These are phyloP conservation scores for Porcisia hertigi DNA, from an alignment of 208 protist genomes.

Conservation along the genomic window DNA sequence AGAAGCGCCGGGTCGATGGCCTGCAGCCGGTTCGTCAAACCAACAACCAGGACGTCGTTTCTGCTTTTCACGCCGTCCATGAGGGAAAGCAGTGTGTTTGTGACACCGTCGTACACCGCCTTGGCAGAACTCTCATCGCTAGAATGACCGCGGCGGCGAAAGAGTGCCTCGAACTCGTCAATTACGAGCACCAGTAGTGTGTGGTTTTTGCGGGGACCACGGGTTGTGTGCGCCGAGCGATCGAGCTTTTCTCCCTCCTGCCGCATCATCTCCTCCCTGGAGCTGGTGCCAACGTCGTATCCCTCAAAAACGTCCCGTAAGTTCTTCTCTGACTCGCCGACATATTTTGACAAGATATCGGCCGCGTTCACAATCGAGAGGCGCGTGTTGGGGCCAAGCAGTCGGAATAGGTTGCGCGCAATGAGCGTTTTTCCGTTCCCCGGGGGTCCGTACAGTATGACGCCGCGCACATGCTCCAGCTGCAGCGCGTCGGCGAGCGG, in stretches of 20 bases:
- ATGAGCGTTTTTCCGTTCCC: conserved; percentile 99
- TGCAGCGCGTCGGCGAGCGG: conserved; percentile 81
- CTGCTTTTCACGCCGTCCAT: conserved; percentile 91
- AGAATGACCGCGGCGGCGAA: conserved; percentile 89
- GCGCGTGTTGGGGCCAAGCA: conserved; percentile 90
- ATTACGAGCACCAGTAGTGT: conserved; percentile 99
- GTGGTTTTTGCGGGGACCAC: conserved; percentile 2
- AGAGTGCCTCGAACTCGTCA: conserved; percentile 99
- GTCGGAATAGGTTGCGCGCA: conserved; percentile 97
- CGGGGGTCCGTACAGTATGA: conserved; percentile 98
- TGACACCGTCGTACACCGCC: conserved; percentile 97
- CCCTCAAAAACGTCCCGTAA: conserved; percentile 98
- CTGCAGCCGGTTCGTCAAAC: conserved; percentile 93
- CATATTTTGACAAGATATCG: conserved; percentile 99
- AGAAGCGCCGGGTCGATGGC: conserved; percentile 92
- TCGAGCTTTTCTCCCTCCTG: conserved; percentile 11
- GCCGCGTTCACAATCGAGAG: conserved; percentile 94
- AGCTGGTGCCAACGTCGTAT: conserved; percentile 77
- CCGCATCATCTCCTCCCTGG: conserved; percentile 32
- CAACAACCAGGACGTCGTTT: conserved; percentile 94
- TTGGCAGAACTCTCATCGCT: conserved; percentile 93
- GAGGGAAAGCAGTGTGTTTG: conserved; percentile 97
- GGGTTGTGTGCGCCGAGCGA: neutral
- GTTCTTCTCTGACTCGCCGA: conserved; percentile 99
- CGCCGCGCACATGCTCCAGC: conserved; percentile 97